phyloP scores from a whole-genome alignment of 2,329 filamentous ascomycete species.

The Colletotrichum incanum region DNA sequence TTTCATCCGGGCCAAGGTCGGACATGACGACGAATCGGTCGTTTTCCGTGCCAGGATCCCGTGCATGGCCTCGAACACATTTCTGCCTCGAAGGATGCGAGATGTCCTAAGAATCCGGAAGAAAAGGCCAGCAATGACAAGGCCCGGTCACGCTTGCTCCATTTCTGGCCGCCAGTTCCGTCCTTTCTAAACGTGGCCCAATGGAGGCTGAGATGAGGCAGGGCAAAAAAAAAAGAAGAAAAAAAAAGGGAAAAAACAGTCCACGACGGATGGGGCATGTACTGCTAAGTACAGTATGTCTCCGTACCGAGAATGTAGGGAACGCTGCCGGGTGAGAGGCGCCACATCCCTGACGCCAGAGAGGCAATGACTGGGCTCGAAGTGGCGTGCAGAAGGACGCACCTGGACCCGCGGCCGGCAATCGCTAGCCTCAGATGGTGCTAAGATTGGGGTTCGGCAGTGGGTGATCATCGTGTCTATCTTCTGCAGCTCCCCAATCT shows the following conservation, averaged over 20 bases:
- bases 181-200: background rate
- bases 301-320: background rate
- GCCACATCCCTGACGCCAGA: slow-evolving; percentile 18
- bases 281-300: background rate
- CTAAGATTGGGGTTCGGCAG: slow-evolving; percentile 31
- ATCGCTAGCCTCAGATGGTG: slow-evolving; percentile 30
- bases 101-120: slow-evolving; percentile 20
- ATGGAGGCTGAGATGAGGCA: slow-evolving; percentile 5
- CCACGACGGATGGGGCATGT: slow-evolving; percentile 6
- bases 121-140: background rate
- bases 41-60: slow-evolving; percentile 33
- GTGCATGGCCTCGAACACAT: slow-evolving; percentile 31
- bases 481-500: slow-evolving; percentile 10
- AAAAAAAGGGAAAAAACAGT: too few species aligned
- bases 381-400: slow-evolving; percentile 18
- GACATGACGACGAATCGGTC: slow-evolving; percentile 13
- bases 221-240: background rate
- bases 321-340: slow-evolving; percentile 18
- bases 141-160: background rate
- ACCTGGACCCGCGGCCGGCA: slow-evolving; percentile 24
- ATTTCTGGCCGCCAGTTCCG: background rate
- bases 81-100: slow-evolving; percentile 24
- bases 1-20: slow-evolving; percentile 24
- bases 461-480: slow-evolving; percentile 23
- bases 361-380: slow-evolving; percentile 16